Base-by-base conservation (phyloP, 1,284 basidiomycete genomes). In the Ustilago bromivora region DNA sequence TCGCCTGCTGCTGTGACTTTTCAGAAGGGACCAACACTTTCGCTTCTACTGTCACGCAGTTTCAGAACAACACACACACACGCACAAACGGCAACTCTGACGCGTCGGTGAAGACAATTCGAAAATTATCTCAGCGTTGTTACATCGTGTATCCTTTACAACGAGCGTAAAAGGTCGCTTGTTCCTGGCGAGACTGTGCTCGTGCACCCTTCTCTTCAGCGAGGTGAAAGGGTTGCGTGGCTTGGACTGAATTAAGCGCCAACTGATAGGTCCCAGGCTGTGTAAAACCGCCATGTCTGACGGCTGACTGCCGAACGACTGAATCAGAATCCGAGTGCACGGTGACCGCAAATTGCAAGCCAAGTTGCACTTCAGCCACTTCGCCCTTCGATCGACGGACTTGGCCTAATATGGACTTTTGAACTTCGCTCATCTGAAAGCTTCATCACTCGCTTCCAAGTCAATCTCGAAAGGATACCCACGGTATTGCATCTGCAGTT, bases 1-100 rank as follows among this genome's bases (percentile, higher is more conserved):
- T 67, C 58, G 43, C 46, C 58, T 53, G 34, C 23, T 43, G 51
- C 23, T 35, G 51, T 35, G 34, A 53, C 46, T 19, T 49, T 49
- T 40, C 36, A 54, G 28, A 9, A 36, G 62, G 57, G 62, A 65
- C 56, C 56, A 65, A 65, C 62, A 65, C 62, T 53, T 64, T 35
- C n/a, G 34, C n/a, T 11, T 41, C 17, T 43, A 19, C 17, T 32
- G 23, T 41, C 41, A 49, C 43, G n/a, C 54, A 64, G 32, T 49
- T 36, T 13, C 28, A 19, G 17, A 32, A 28, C 61, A 57, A 49
- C 55, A 49, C 36, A 53, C 15, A 36, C 53, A 55, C 53, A 17
- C 53, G 32, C 11, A 19, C 15, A 35, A 34, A 13, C 43, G 15
- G 46, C 35, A 52, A n/a, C 56, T 36, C 49, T 19, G 62, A 57